Evolutionary conservation across 257 asterid species (phyloP), one percentile per base, ranked within the genome.

Genomic region (Ilex asprella): DNA sequence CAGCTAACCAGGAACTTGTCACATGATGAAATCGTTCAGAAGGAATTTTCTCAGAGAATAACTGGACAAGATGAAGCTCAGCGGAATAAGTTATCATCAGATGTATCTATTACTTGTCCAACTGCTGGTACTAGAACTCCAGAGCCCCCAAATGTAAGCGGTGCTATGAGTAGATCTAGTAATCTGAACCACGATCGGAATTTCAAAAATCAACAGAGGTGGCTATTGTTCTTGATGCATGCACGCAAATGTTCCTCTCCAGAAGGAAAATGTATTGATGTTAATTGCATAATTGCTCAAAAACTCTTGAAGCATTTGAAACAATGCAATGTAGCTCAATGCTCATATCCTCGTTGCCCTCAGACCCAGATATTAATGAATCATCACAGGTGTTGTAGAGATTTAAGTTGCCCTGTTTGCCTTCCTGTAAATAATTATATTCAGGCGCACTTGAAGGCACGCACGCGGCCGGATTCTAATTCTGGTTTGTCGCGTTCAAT

Each of bases 201-300:
- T 73, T 84, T 67, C 70, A 66, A 12, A 68, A 85, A 89, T 80
- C 96, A 92, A 75, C 81, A 67, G 79, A 84, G 74, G 73, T 89
- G 97, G 97, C 78, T 93, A 61, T 76, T 93, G 61, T 93, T 89
- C 79, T 66, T 89, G 82, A 61, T 77, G 63, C 99, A 93, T 82
- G 99, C 97, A 57, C 94, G 96, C 10, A 76, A 79, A 46, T 93
- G 99, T 73, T 79, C 86, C 64, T 78, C 77, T 69, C 84, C 89
- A 58, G 95, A 76, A 77, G 97, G 99, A 71, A 84, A 82, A 79
- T 93, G 99, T 75, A 79, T 60, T 3, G 96, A 84, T 30, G 61
- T 76, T 55, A 39, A 77, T 73, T 89, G 99, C 82, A 64, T 77
- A 54, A 58, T 59, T 16, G 95, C 62, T 62, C 99, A 93, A 73